Conservation (phyloP, 2,329 filamentous ascomycete species). For the Sarocladium oryzae region DNA sequence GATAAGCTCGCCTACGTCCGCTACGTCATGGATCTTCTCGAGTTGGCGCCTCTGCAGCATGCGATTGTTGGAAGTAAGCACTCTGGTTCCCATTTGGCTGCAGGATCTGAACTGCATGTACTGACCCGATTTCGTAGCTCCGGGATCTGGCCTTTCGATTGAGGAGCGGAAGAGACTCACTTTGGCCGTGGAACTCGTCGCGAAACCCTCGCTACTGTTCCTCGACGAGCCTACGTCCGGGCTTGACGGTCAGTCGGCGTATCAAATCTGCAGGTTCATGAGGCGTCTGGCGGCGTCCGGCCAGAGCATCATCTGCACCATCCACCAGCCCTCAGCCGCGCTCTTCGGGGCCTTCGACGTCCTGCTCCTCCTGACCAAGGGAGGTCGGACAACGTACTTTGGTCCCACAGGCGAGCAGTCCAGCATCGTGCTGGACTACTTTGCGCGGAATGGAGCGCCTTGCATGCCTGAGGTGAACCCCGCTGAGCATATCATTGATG, state of each 20-base stretch:
- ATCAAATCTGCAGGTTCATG: constrained; percentile 65
- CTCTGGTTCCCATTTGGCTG: too few relatives aligned
- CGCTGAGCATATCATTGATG: constrained; percentile 61
- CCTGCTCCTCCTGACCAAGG: constrained; percentile 50
- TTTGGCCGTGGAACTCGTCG: constrained; percentile 69
- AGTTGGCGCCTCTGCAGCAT: too few relatives aligned
- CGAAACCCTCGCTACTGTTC: constrained; percentile 67
- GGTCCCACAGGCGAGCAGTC: constrained; percentile 52
- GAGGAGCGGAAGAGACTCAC: constrained; percentile 53
- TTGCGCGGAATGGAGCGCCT: constrained; percentile 51
- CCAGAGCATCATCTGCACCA: constrained; percentile 28
- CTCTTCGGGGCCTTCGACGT: constrained; percentile 43
- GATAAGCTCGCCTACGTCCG: constrained; percentile 64
- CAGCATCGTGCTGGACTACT: constrained; percentile 46
- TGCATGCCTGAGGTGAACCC: constrained; percentile 57
- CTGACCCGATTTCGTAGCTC: too few relatives aligned
- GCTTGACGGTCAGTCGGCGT: constrained; percentile 68
- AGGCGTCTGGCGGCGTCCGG: constrained; percentile 43
- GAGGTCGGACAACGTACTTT: constrained; percentile 56
- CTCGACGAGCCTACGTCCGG: constrained; percentile 73
- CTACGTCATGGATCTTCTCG: constrained; percentile 58
- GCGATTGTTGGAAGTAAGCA: too few relatives aligned
- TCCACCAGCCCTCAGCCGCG: constrained; percentile 38
- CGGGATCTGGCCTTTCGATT: too few relatives aligned
- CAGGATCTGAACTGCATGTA: too few relatives aligned